phyloP scores from a whole-genome alignment of 2,329 filamentous ascomycete genomes.

The Xylaria multiplex region DNA sequence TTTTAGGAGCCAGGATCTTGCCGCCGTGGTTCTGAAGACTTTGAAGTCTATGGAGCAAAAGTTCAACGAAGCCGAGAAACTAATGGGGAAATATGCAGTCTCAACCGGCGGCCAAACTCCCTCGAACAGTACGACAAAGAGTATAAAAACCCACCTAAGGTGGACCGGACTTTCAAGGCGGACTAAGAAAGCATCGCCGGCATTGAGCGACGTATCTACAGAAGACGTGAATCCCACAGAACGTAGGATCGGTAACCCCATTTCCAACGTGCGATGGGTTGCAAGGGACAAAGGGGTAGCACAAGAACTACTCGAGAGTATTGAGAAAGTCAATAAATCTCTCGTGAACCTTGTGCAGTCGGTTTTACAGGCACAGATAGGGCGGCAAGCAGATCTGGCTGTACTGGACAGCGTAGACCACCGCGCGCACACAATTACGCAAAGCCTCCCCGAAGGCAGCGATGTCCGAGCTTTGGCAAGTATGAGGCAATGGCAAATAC shows the following conservation, averaged over 20 bases:
- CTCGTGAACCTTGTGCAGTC: neutral
- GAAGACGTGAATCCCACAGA: neutral
- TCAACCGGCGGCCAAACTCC: slow-evolving; percentile 3
- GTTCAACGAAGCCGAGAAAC: slow-evolving; percentile 6
- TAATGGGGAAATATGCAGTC: slow-evolving; percentile 9
- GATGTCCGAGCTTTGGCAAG: slow-evolving; percentile 1
- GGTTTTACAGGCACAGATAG: slow-evolving; percentile 3
- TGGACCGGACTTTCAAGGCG: neutral
- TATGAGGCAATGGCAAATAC: slow-evolving; percentile 8
- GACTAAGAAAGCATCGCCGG: neutral
- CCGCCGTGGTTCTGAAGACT: neutral
- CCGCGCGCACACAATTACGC: neutral
- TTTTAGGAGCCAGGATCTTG: slow-evolving; percentile 1
- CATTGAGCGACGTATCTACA: slow-evolving; percentile 2
- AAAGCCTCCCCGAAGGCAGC: neutral
- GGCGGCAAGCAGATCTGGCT: neutral
- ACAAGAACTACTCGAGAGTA: slow-evolving; percentile 3
- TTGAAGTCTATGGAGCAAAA: slow-evolving; percentile 7
- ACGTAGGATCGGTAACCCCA: neutral
- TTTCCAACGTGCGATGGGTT: slow-evolving; percentile 4
- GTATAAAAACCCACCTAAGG: neutral
- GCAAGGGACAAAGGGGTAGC: neutral
- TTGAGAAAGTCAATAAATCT: slow-evolving; percentile 7
- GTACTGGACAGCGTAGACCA: slow-evolving; percentile 2
- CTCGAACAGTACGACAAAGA: neutral